Evolutionary conservation across 208 protist species (phyloP).

Genomic region (Trypanosoma grayi): DNA sequence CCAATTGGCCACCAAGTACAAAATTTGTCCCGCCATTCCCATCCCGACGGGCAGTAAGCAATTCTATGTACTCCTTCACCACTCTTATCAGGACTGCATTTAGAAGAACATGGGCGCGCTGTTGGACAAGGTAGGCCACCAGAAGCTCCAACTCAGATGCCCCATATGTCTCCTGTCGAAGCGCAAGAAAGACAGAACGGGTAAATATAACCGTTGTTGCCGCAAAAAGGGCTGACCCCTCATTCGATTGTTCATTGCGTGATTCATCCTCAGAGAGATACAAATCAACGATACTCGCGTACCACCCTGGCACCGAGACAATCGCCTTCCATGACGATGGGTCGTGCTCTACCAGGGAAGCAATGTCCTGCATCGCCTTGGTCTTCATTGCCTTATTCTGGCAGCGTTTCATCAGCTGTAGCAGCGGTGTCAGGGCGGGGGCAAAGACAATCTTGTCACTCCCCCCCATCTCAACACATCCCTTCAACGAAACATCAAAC

Average conservation of each 20-base stretch:
- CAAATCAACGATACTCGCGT: slow-evolving; percentile 50
- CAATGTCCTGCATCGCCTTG: slow-evolving; percentile 52
- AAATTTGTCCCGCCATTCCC: slow-evolving; percentile 14
- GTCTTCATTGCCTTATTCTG: slow-evolving; percentile 37
- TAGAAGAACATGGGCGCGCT: slow-evolving; percentile 39
- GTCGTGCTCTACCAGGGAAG: slow-evolving; percentile 52
- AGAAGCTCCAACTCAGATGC: slow-evolving; percentile 58
- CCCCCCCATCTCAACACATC: slow-evolving; percentile 27
- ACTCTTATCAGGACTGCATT: slow-evolving; percentile 50
- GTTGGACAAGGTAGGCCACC: slow-evolving; percentile 49
- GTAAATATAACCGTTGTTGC: slow-evolving; percentile 48
- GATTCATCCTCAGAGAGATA: slow-evolving; percentile 41
- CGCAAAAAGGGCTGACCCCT: slow-evolving; percentile 19
- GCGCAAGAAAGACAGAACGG: slow-evolving; percentile 48
- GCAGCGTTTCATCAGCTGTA: slow-evolving; percentile 55
- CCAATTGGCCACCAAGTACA: slow-evolving; percentile 36
- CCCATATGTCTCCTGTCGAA: slow-evolving; percentile 69
- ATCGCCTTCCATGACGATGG: slow-evolving; percentile 57
- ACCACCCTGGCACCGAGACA: slow-evolving; percentile 63
- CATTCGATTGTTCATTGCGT: background rate
- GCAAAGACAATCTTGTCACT: slow-evolving; percentile 48
- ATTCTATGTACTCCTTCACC: slow-evolving; percentile 44
- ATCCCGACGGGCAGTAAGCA: slow-evolving; percentile 6
- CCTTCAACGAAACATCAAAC: slow-evolving; percentile 42
- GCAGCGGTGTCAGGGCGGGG: slow-evolving; percentile 47